Base-by-base conservation (phyloP, 2,329 filamentous ascomycete genomes). In the Penicillium sp. region DNA sequence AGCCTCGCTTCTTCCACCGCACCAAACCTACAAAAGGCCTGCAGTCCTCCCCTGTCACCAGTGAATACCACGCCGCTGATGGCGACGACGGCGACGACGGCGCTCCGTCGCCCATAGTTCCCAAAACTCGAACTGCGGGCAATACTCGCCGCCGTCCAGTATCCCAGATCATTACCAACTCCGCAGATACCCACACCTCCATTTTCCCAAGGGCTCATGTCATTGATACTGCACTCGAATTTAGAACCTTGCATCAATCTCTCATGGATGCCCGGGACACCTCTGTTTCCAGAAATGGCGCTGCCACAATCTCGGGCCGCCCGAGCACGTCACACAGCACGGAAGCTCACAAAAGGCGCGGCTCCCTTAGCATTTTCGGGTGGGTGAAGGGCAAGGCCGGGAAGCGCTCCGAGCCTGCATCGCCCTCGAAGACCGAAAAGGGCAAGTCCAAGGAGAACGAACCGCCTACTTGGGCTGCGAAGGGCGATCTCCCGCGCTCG, bases 301-400 rank as follows among this genome's bases (percentile, higher is more conserved):
- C 68, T 13, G 59, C 63, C 19, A 65, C 62, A 18, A 55, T 64
- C 2, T 55, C 64, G 9, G 56, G 54, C 27, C 65, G 68, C 22
- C 69, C 69, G 2, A 60, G 61, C 9, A 71, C 71, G 36, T 71
- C 73, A 2, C 66, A 71, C 40, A 67, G 66, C 52, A 64, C 63
- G 22, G 74, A 75, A 13, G 46, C 14, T 10, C 70, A 74, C 55
- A 75, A 75, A 56, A 69, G 75, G 22, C 75, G 73, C 44, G 72
- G 73, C 56, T 77, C 76, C 2, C 61, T 75, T 6, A 68, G 73
- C 1, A 69, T 78, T 27, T 71, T 77, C 40, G 70, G 73, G n/a
- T 78, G 76, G 76, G 74, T 78, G 66, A 78, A 77, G 60, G 66
- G 71, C 2, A 64, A 67, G 37, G 62, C 65, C 41, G 64, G 66